phyloP scores from a whole-genome alignment of 768 basidiomycete genomes.

The Lyophyllum decastes region DNA sequence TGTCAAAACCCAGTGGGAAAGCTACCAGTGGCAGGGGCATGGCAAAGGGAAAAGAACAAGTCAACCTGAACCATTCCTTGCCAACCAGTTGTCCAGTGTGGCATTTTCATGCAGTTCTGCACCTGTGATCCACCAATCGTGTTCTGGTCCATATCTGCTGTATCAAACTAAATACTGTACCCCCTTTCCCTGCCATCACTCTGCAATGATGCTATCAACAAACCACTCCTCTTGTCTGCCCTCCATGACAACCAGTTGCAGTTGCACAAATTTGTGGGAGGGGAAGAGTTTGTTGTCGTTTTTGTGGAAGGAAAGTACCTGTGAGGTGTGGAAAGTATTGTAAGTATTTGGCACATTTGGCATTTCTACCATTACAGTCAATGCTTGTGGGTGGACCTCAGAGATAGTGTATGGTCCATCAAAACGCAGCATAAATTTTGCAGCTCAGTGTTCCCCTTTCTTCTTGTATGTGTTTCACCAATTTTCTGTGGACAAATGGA shows the following conservation, averaged over 20 bases:
- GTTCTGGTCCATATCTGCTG: not conserved
- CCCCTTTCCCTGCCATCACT: not conserved
- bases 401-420: constrained; percentile 2
- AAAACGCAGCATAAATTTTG: constrained; percentile 8
- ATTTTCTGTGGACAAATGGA: constrained; percentile 30
- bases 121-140: not conserved
- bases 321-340: not conserved
- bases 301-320: not conserved
- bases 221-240: not conserved
- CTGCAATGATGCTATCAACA: not conserved
- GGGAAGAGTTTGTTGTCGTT: not conserved
- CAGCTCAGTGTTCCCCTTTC: constrained; percentile 19
- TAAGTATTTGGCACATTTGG: not conserved
- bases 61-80: not conserved
- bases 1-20: not conserved
- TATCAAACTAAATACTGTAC: not conserved
- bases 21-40: not conserved
- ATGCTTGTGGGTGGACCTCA: not conserved
- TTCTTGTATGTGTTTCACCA: constrained; percentile 21
- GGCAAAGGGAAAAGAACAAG: not conserved
- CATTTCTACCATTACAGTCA: not conserved
- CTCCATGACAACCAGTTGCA: not conserved
- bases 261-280: not conserved
- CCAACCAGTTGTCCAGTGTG: not conserved
- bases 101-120: not conserved